Evolutionary conservation across 805 yeast species (phyloP).

Genomic region (Barnettozyma siamensis): DNA sequence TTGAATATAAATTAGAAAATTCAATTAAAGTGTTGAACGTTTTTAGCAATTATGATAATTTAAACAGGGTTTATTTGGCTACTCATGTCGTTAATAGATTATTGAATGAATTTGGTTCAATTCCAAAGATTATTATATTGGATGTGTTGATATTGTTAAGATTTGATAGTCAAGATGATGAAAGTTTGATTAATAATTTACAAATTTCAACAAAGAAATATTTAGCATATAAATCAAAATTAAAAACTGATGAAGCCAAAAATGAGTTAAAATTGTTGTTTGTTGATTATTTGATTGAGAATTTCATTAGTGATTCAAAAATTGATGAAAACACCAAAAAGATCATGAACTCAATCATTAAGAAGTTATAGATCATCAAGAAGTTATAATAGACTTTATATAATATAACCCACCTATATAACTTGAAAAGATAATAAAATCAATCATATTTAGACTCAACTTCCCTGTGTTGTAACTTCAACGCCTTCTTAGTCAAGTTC

Average conservation of each 20-base stretch:
- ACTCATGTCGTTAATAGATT: constrained; percentile 57
- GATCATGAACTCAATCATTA: constrained; percentile 21
- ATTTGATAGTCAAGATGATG: constrained; percentile 34
- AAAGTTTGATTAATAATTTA: constrained; percentile 50
- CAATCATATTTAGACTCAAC: constrained; percentile 10
- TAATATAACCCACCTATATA: too few species aligned
- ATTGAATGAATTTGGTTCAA: constrained; percentile 35
- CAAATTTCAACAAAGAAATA: constrained; percentile 69
- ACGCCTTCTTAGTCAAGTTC: constrained; percentile 7
- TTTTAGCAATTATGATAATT: constrained; percentile 58
- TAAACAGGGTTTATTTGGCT: constrained; percentile 64
- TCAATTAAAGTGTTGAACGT: constrained; percentile 43
- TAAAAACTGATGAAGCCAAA: constrained; percentile 24
- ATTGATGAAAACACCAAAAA: constrained; percentile 16
- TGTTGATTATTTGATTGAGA: constrained; percentile 18
- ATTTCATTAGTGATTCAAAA: constrained; percentile 30
- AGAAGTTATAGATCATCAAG: constrained; percentile 19
- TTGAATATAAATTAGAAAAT: constrained; percentile 30
- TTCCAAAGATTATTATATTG: constrained; percentile 36
- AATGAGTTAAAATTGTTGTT: constrained; percentile 32
- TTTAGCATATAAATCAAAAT: constrained; percentile 49
- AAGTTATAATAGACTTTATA: too few species aligned
- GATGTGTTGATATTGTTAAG: constrained; percentile 69
- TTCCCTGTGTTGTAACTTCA: constrained; percentile 9
- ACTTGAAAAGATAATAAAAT: neutral